These are phyloP conservation scores for Phaeomoniella chlamydospora DNA, from an alignment of 2,329 filamentous ascomycete species.

Conservation along the genomic window DNA sequence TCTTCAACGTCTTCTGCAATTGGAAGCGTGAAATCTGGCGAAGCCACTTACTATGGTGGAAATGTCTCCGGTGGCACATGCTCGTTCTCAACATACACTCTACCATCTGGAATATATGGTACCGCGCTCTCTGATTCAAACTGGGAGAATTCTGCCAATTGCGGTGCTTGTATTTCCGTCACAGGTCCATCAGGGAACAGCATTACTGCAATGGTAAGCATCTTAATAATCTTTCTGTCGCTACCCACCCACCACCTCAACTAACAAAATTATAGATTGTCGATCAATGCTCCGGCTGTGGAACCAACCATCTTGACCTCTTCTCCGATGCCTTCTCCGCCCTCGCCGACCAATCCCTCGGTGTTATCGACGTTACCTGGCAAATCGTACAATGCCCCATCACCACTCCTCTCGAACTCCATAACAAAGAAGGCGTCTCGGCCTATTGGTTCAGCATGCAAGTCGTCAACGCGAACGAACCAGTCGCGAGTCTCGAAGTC, in stretches of 20 bases:
- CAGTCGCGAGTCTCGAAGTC: slow-evolving; percentile 1
- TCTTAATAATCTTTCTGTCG: slow-evolving; percentile 31
- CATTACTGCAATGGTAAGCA: slow-evolving; percentile 15
- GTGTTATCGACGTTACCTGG: slow-evolving; percentile 36
- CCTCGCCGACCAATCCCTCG: slow-evolving; percentile 28
- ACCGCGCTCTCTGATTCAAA: slow-evolving; percentile 2
- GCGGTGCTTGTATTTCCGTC: slow-evolving; percentile 3
- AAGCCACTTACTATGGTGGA: slow-evolving; percentile 8
- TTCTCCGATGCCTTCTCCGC: slow-evolving; percentile 35
- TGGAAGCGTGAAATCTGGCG: slow-evolving; percentile 47
- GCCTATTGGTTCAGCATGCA: slow-evolving; percentile 2
- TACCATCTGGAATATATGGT: slow-evolving; percentile 1
- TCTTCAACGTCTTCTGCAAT: slow-evolving; percentile 44
- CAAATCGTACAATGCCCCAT: slow-evolving; percentile 37
- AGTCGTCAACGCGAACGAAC: slow-evolving; percentile 2
- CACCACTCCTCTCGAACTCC: slow-evolving; percentile 31
- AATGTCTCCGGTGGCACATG: slow-evolving; percentile 1
- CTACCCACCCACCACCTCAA: slow-evolving; percentile 1
- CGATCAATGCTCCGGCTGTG: slow-evolving; percentile 43
- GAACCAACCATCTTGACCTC: slow-evolving; percentile 39
- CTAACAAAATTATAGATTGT: slow-evolving; percentile 25
- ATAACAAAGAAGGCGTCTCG: slow-evolving; percentile 23
- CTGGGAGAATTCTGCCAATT: slow-evolving; percentile 2
- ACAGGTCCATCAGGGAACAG: slow-evolving; percentile 16
- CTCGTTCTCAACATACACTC: slow-evolving; percentile 2